Conservation (phyloP, 1,139 yeast genomes). For the Saccharomyces pastorianus region DNA sequence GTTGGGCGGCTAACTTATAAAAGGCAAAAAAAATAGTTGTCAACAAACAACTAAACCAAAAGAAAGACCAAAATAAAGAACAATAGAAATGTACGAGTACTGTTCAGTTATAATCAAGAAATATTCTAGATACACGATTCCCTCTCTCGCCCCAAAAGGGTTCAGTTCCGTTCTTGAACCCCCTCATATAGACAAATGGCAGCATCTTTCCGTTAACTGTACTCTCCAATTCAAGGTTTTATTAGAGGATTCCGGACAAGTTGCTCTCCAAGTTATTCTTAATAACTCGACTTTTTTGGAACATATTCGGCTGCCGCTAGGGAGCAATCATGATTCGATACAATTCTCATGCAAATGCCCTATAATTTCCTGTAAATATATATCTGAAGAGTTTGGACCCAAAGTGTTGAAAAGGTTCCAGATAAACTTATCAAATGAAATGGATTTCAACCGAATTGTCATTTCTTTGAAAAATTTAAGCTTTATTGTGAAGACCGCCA, state of each 20-base stretch:
- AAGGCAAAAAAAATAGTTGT: background rate
- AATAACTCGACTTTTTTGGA: slow-evolving; percentile 1
- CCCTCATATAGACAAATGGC: slow-evolving; percentile 17
- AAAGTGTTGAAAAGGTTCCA: slow-evolving; percentile 1
- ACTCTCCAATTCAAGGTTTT: background rate
- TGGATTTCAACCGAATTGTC: background rate
- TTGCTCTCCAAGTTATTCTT: background rate
- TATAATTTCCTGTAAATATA: slow-evolving; percentile 3
- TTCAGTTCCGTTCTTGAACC: slow-evolving; percentile 12
- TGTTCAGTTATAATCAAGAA: slow-evolving; percentile 7
- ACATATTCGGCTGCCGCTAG: slow-evolving; percentile 3
- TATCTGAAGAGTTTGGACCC: background rate
- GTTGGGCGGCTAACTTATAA: too few relatives aligned
- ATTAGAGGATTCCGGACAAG: background rate
- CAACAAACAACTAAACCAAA: background rate
- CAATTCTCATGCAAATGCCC: slow-evolving; percentile 2
- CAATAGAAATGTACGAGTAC: slow-evolving; percentile 2
- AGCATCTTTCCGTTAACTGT: slow-evolving; percentile 11
- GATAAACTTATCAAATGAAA: background rate
- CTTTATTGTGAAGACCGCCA: background rate
- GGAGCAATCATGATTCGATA: background rate
- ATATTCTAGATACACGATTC: slow-evolving; percentile 14
- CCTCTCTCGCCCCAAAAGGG: slow-evolving; percentile 20
- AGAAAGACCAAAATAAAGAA: background rate
- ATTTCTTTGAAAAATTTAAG: background rate